Base-by-base conservation (phyloP, 441 rosid genomes). In the Aquilaria agallochum region DNA sequence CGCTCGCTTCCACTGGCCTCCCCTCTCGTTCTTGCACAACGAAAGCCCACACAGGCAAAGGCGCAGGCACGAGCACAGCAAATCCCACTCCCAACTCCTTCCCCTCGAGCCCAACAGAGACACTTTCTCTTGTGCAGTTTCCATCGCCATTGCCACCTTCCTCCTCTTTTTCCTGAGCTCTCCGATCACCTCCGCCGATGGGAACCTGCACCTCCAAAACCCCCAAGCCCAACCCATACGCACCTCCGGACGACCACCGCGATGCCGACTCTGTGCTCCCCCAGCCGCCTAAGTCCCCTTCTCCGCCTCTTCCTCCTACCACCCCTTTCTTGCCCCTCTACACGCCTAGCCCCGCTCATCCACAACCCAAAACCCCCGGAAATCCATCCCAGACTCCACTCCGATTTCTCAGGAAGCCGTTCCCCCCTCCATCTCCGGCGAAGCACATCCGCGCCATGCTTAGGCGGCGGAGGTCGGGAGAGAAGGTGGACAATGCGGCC, bases 351-450 rank as follows among this genome's bases (percentile, higher is more conserved):
- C 96, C 97, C 3, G 86, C 90, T 32, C 76, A 76, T 73, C 74
- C 70, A 52, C 79, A 52, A 81, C 74, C 74, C 72, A 84, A 77
- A 66, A 80, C 89, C 51, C 83, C 69, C 55, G 57, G 68, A 33
- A 12, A 14, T n/a, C 48, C 42, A 51, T 15, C 20, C 15, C 67
- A 81, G 32, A 87, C 97, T 15, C 97, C 99, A 3, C 76, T 77
- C 59, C 74, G 89, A 42, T 60, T 83, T 63, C 80, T 91, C 56
- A 79, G 73, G 71, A 77, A 77, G 45, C 80, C 91, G 13, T 87
- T 94, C 58, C 86, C 90, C 31, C 99, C 99, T 31, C 99, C 93
- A 0, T 95, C 98, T 0, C 97, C 99, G 6, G 98, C 99, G 49
- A 95, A 86, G 78, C 99, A 95, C 74, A 89, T 95, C 20, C 68